Percentiles rank a stretch among this genome's conserved stretches.
phyloP scores from a whole-genome alignment of 1,139 yeast genomes.

The Geotrichum restrictum region DNA sequence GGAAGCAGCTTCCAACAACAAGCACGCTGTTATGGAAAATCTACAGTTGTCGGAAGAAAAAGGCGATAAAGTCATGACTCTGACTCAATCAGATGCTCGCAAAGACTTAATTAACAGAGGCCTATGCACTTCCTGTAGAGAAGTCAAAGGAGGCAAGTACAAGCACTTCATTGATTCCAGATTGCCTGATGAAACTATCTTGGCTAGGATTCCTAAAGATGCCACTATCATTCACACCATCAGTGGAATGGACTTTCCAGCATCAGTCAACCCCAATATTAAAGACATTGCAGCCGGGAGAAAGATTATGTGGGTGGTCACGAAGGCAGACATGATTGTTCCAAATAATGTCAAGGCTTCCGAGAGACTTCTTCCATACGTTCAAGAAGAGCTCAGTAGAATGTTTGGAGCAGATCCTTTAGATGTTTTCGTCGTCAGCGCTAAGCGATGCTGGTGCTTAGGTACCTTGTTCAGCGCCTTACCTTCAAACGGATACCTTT shows the following conservation, averaged over 20 bases:
- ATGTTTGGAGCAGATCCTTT: conserved; percentile 45
- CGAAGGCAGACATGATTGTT: conserved; percentile 56
- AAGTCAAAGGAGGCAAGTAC: conserved; percentile 16
- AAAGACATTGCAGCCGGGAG: conserved; percentile 40
- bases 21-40: background rate
- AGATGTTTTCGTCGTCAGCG: conserved; percentile 51
- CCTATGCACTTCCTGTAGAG: conserved; percentile 23
- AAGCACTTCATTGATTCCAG: conserved; percentile 10
- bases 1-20: too few species aligned
- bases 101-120: conserved; percentile 19
- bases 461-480: conserved; percentile 39
- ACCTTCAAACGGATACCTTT: conserved; percentile 50
- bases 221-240: conserved; percentile 58
- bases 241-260: conserved; percentile 68
- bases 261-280: conserved; percentile 47
- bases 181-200: conserved; percentile 28
- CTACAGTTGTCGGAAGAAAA: conserved; percentile 9
- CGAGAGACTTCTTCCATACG: conserved; percentile 46
- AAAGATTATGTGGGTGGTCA: conserved; percentile 51
- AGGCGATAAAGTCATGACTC: background rate
- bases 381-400: conserved; percentile 44
- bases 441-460: conserved; percentile 52
- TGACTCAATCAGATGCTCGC: conserved; percentile 7
- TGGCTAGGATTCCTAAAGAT: conserved; percentile 46
- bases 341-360: conserved; percentile 37